These are phyloP conservation scores for Zoysia japonica DNA, from an alignment of 176 grass and related monocot genomes.

Conservation along the genomic window DNA sequence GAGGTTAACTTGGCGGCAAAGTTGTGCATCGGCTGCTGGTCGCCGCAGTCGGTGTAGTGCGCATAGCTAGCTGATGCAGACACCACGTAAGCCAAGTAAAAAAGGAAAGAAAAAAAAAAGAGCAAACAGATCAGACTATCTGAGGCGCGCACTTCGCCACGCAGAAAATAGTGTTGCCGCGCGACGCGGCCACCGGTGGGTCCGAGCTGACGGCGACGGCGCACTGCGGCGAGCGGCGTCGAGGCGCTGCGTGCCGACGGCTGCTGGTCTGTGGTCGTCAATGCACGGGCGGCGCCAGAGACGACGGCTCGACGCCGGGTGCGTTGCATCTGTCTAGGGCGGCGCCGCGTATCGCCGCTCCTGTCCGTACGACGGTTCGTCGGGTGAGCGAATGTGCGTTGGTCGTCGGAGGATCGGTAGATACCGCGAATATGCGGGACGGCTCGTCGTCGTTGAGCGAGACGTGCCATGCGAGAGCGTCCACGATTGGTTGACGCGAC, in stretches of 20 bases:
- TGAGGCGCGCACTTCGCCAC: neutral
- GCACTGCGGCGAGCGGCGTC: neutral
- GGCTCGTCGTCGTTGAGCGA: too few species aligned
- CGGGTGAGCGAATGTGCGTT: neutral
- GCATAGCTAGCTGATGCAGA: neutral
- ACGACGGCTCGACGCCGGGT: too few species aligned
- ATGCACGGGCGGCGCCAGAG: too few species aligned
- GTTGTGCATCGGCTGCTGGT: neutral
- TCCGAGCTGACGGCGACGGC: neutral
- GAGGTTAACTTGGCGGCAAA: neutral
- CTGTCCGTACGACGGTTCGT: neutral
- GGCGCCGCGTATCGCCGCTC: neutral
- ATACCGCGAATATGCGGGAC: neutral
- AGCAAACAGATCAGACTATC: neutral
- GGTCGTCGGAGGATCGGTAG: too few species aligned
- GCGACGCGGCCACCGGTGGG: neutral
- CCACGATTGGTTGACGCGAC: too few species aligned
- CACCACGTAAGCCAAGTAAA: neutral
- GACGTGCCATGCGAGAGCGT: too few species aligned
- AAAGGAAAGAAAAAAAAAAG: neutral
- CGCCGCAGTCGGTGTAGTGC: neutral
- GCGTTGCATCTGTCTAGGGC: neutral
- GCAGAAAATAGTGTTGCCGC: neutral
- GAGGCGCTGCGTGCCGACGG: neutral
- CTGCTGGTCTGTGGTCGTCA: too few species aligned